Conservation (phyloP, 2,329 filamentous ascomycete genomes). For the Didymellaceae sp. region DNA sequence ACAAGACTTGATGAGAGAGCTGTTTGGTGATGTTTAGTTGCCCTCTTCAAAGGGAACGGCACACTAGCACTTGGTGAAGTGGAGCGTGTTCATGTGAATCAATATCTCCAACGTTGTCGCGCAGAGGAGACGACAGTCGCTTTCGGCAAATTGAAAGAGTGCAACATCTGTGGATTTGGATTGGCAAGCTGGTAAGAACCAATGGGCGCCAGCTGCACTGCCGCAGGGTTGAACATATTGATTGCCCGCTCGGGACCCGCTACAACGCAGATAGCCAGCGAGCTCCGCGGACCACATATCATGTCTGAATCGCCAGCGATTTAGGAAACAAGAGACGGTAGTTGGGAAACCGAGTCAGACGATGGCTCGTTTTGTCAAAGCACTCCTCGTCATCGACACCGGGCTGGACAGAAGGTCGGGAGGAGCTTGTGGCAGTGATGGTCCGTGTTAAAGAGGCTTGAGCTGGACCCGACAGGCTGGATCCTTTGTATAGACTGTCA, state of each 20-base stretch:
- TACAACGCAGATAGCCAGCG: background rate
- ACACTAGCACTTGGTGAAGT: no score
- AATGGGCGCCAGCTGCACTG: background rate
- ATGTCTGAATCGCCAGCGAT: no score
- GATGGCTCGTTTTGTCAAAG: no score
- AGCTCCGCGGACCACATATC: background rate
- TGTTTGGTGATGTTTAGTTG: no score
- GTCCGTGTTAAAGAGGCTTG: constrained; percentile 14
- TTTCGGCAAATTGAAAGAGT: no score
- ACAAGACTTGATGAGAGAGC: no score
- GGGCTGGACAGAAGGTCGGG: background rate
- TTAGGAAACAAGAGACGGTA: background rate
- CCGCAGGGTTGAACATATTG: background rate
- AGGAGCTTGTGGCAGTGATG: background rate
- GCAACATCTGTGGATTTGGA: no score
- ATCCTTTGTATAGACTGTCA: constrained; percentile 2
- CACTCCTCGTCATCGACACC: no score
- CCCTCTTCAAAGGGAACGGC: no score
- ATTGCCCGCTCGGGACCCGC: background rate
- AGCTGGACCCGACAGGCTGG: constrained; percentile 13
- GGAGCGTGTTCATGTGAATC: no score
- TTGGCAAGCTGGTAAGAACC: background rate
- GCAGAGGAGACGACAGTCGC: no score
- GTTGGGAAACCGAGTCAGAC: background rate
- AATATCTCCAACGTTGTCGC: no score